phyloP scores from a whole-genome alignment of 768 basidiomycete species.

The Sarcodon aspratus region DNA sequence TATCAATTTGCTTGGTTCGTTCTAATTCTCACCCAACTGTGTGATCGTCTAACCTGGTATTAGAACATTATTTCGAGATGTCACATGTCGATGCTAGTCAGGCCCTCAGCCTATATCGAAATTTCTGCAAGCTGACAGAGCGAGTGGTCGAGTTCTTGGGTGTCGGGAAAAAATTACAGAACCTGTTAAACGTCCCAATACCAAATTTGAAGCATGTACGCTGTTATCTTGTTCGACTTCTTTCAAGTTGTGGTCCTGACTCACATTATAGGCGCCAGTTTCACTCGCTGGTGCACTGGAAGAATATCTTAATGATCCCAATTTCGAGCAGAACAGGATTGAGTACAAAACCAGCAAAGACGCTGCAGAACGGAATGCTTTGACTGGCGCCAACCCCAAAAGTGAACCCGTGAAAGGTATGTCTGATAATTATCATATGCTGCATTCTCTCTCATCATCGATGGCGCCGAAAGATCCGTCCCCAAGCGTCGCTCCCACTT shows the following conservation, averaged over 20 bases:
- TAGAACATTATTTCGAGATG: slow-evolving; percentile 98
- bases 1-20: slow-evolving; percentile 62
- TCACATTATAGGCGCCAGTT: slow-evolving; percentile 67
- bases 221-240: slow-evolving; percentile 3
- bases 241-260: neutral
- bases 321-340: slow-evolving; percentile 89
- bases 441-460: neutral
- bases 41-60: neutral
- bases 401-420: slow-evolving; percentile 19
- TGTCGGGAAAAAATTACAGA: slow-evolving; percentile 87
- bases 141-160: slow-evolving; percentile 86
- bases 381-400: slow-evolving; percentile 12
- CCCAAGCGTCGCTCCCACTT: slow-evolving; percentile 10
- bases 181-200: slow-evolving; percentile 86
- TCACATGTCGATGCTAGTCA: slow-evolving; percentile 83
- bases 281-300: slow-evolving; percentile 89
- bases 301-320: slow-evolving; percentile 93
- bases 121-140: slow-evolving; percentile 92
- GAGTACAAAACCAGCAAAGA: slow-evolving; percentile 85
- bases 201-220: slow-evolving; percentile 86
- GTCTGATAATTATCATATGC: slow-evolving; percentile 3
- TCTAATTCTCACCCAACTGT: slow-evolving; percentile 17
- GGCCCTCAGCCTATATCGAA: slow-evolving; percentile 80
- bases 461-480: slow-evolving; percentile 6
- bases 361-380: slow-evolving; percentile 35